Percentiles rank a stretch among this genome's conserved stretches.
Conservation (phyloP, 2,329 filamentous ascomycete genomes). For the Colletotrichum navitas region DNA sequence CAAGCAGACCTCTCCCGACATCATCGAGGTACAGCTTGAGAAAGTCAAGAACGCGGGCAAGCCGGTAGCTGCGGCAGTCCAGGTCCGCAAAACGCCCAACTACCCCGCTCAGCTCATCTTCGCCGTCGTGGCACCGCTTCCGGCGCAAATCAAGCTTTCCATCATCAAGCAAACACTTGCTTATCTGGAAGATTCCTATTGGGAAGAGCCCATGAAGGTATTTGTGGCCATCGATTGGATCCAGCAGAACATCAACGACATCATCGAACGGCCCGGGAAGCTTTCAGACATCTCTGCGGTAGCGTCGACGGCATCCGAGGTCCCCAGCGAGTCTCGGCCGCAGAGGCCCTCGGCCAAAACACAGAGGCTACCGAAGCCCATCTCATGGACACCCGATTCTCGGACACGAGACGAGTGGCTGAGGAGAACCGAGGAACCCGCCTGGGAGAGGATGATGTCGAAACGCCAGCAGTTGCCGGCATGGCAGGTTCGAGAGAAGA, state of each 20-base stretch:
- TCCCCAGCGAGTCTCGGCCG: constrained; percentile 48
- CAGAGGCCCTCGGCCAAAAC: constrained; percentile 46
- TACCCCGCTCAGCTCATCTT: constrained; percentile 82
- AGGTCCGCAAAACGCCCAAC: constrained; percentile 77
- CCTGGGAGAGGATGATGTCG: constrained; percentile 80
- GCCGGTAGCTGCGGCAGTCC: constrained; percentile 67
- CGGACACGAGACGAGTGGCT: constrained; percentile 78
- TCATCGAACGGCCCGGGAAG: constrained; percentile 86
- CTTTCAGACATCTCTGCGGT: constrained; percentile 87
- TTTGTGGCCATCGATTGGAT: constrained; percentile 94
- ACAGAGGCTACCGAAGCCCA: constrained; percentile 66
- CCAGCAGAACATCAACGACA: constrained; percentile 83
- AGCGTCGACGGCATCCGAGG: constrained; percentile 74
- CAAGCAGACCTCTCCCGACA: constrained; percentile 67
- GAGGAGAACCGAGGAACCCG: constrained; percentile 71
- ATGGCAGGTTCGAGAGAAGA: constrained; percentile 83
- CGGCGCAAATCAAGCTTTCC: constrained; percentile 93
- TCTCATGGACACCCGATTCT: constrained; percentile 73
- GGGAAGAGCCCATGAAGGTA: constrained; percentile 88
- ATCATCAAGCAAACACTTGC: constrained; percentile 82
- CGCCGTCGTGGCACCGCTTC: constrained; percentile 77
- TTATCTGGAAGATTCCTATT: constrained; percentile 76
- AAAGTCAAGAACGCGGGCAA: constrained; percentile 64
- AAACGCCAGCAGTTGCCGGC: constrained; percentile 84
- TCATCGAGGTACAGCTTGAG: constrained; percentile 78